These are phyloP conservation scores for Bipolaris bicolor DNA, from an alignment of 2,329 filamentous ascomycete genomes.

Conservation along the genomic window DNA sequence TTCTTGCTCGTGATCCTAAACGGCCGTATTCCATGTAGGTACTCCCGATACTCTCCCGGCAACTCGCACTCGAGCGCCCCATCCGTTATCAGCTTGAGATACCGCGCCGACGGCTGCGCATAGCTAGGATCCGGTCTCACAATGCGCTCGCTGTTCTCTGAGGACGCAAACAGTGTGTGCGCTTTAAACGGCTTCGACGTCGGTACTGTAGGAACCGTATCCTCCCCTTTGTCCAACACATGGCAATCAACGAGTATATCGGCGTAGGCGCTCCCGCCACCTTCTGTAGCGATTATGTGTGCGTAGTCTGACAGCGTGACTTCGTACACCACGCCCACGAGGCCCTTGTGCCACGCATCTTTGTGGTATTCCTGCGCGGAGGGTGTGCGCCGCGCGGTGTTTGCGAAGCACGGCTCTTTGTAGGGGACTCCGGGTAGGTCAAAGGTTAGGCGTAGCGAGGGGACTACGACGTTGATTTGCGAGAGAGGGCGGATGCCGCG, in stretches of 20 bases:
- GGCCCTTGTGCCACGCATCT: conserved; percentile 75
- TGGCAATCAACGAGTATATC: conserved; percentile 83
- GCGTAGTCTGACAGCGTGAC: conserved; percentile 82
- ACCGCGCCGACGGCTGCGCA: conserved; percentile 82
- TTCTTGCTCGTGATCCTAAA: conserved; percentile 71
- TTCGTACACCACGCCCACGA: conserved; percentile 95
- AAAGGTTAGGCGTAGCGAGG: conserved; percentile 78
- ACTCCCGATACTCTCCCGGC: conserved; percentile 76
- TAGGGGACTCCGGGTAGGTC: conserved; percentile 87
- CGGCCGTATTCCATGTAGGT: conserved; percentile 70
- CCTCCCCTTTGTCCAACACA: conserved; percentile 61
- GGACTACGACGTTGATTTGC: conserved; percentile 80
- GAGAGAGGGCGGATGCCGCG: conserved; percentile 83
- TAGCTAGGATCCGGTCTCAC: conserved; percentile 71
- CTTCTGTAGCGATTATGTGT: conserved; percentile 88
- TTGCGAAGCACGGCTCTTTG: conserved; percentile 89
- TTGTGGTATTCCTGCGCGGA: conserved; percentile 55
- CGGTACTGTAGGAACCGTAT: conserved; percentile 68
- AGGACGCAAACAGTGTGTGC: conserved; percentile 80
- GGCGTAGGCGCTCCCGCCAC: conserved; percentile 81
- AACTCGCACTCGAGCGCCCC: conserved; percentile 83
- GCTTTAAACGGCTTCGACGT: conserved; percentile 72
- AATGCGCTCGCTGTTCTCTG: conserved; percentile 49
- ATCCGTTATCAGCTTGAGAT: conserved; percentile 77
- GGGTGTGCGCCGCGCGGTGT: conserved; percentile 65